These are phyloP conservation scores for Teratosphaeria nubilosa DNA, from an alignment of 2,329 filamentous ascomycete genomes.

Conservation along the genomic window DNA sequence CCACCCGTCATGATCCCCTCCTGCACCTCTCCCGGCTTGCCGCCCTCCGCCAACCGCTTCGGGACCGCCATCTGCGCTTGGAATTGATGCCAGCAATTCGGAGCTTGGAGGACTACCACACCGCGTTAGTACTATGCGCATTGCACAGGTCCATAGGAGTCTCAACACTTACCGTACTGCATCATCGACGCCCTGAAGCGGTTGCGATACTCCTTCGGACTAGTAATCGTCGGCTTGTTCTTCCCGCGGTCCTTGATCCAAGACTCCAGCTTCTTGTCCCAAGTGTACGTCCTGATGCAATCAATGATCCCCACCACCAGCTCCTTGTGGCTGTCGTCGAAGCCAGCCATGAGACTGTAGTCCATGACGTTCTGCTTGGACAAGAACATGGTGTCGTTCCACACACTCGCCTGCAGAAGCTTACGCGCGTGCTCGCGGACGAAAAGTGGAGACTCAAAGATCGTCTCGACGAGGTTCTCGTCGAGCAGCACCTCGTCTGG, in stretches of 20 bases:
- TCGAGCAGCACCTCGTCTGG: slow-evolving; percentile 93
- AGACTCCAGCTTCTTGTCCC: slow-evolving; percentile 98
- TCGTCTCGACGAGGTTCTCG: slow-evolving; percentile 98
- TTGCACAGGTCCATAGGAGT: no score
- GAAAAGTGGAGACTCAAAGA: slow-evolving; percentile 93
- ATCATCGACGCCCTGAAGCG: slow-evolving; percentile 96
- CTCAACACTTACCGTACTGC: slow-evolving; percentile 56
- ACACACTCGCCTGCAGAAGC: slow-evolving; percentile 79
- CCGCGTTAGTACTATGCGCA: no score
- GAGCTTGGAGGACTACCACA: slow-evolving; percentile 50
- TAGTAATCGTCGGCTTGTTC: slow-evolving; percentile 85
- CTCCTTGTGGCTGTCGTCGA: slow-evolving; percentile 81
- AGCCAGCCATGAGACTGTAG: slow-evolving; percentile 96
- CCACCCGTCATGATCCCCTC: neutral
- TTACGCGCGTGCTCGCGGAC: slow-evolving; percentile 94
- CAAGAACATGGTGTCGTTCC: slow-evolving; percentile 94
- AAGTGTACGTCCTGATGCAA: slow-evolving; percentile 96
- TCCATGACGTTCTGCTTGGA: slow-evolving; percentile 97
- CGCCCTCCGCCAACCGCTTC: slow-evolving; percentile 21
- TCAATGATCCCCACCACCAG: slow-evolving; percentile 97
- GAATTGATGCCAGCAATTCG: slow-evolving; percentile 69
- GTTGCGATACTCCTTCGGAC: slow-evolving; percentile 94
- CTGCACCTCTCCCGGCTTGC: slow-evolving; percentile 6
- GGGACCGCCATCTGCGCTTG: slow-evolving; percentile 24
- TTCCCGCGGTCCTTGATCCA: slow-evolving; percentile 98